Evolutionary conservation across 2,329 filamentous ascomycete species (phyloP), one percentile per base, ranked within the genome.

Genomic region (Stromatinia cepivora): DNA sequence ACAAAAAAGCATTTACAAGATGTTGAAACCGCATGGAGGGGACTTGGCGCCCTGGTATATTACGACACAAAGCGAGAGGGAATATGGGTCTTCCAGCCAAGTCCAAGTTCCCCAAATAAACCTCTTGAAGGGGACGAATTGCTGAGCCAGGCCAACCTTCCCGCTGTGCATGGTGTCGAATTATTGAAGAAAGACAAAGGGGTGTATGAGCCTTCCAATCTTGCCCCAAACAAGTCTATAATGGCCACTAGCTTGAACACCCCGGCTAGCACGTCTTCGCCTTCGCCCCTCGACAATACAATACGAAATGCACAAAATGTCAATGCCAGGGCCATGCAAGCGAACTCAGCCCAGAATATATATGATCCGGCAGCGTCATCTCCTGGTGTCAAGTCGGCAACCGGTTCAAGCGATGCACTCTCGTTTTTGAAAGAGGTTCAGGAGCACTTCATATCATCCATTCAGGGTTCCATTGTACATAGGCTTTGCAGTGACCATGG

Each of bases 371-470:
- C 71, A 25, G 70, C 72, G n/a, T 66, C 70, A 7, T 75, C 76
- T 63, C 73, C 75, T 45, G 71, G 72, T n/a, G 48, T 66, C 9
- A 78, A 73, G 69, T 63, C 70, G 8, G 70, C 67, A 59, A 69
- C 54, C 17, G 68, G 69, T n/a, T 45, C 63, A 53, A 65, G 67
- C 15, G 72, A 75, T n/a, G 56, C 54, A 7, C 67, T 63, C 28
- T 54, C 72, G 39, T 72, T 73, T 42, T 45, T 70, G 50, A 78
- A 73, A 66, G 73, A 76, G 42, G 73, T 79, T 8, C 76, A 79
- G 65, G 77, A 79, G 62, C 70, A 72, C 22, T 78, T 79, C 52
- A 75, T 79, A 59, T 78, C 78, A 58, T 75, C 78, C 17, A 76
- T 79, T 28, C 74, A 79, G 39, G 75, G 74, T 28, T 76, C 76